phyloP scores from a whole-genome alignment of 176 grass and related monocot species.

The Guadua angustifolia region DNA sequence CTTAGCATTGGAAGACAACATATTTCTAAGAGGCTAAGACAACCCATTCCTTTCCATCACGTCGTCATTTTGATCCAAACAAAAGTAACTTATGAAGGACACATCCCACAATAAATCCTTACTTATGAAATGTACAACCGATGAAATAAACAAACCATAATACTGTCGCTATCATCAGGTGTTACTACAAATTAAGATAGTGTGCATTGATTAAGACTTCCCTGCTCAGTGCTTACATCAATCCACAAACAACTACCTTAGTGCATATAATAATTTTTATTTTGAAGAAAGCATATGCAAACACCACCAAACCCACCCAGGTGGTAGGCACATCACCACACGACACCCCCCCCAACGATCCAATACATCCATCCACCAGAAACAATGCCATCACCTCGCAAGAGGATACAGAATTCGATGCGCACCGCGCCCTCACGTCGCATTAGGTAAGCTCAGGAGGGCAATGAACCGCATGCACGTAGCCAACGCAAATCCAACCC shows the following conservation, averaged over 20 bases:
- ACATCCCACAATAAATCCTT: not conserved
- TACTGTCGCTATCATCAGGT: constrained; percentile 44
- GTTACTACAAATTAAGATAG: not conserved
- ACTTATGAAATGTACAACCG: not conserved
- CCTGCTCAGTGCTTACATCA: not conserved
- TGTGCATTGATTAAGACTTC: constrained; percentile 13
- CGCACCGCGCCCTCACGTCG: constrained; percentile 11
- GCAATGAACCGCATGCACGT: constrained; percentile 29
- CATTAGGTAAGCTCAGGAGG: constrained; percentile 45
- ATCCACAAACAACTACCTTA: not conserved
- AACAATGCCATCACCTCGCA: constrained; percentile 23
- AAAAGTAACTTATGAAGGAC: not conserved
- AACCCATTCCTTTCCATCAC: not conserved
- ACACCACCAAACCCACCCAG: not conserved
- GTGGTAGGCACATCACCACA: constrained; percentile 2
- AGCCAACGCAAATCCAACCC: not conserved
- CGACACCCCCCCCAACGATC: not conserved
- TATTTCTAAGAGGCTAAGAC: not conserved
- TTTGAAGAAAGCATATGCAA: not conserved
- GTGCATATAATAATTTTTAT: not conserved
- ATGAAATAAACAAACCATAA: constrained; percentile 20
- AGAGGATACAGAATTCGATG: constrained; percentile 13
- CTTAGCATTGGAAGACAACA: not conserved
- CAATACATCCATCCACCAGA: not conserved
- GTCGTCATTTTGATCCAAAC: not conserved